Evolutionary conservation across 495 filamentous ascomycete genomes (phyloP).

Genomic region (Thermothielavioides terrestris): DNA sequence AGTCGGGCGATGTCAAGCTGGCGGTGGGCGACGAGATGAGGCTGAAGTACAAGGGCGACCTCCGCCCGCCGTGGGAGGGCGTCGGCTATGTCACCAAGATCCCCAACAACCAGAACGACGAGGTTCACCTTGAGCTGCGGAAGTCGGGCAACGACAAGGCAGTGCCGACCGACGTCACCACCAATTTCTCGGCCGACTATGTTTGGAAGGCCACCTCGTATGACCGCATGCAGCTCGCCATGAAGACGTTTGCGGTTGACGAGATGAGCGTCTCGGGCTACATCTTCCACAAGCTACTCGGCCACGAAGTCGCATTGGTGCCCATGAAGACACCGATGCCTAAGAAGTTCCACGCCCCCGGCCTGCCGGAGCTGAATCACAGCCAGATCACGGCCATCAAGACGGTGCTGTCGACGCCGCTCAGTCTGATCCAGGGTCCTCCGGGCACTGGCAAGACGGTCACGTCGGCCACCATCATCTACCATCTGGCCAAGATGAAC

Average conservation of each 20-base stretch:
- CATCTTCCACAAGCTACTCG: conserved; percentile 95
- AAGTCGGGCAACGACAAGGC: conserved; percentile 70
- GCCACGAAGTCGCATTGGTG: conserved; percentile 90
- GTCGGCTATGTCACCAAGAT: conserved; percentile 99
- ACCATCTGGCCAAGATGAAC: conserved; percentile 92
- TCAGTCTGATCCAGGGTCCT: conserved; percentile 94
- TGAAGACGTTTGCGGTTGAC: conserved; percentile 98
- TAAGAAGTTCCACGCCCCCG: conserved; percentile 93
- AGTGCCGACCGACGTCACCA: conserved; percentile 93
- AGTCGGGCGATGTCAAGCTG: conserved; percentile 95
- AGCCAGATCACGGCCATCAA: conserved; percentile 97
- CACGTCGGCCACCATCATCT: conserved; percentile 98
- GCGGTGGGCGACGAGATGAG: conserved; percentile 99
- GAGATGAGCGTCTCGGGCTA: conserved; percentile 98
- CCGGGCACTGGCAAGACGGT: conserved; percentile 98
- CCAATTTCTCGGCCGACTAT: conserved; percentile 97
- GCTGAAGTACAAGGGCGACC: conserved; percentile 88
- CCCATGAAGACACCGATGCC: conserved; percentile 96
- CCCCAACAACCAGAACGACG: conserved; percentile 97
- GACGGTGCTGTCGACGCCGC: conserved; percentile 82
- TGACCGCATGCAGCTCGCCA: conserved; percentile 97
- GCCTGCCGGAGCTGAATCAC: conserved; percentile 88
- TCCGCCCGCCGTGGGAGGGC: conserved; percentile 92
- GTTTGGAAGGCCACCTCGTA: conserved; percentile 99
- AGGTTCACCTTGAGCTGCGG: conserved; percentile 91